These are phyloP conservation scores for Neurospora sp. DNA, from an alignment of 495 filamentous ascomycete species.

Conservation along the genomic window DNA sequence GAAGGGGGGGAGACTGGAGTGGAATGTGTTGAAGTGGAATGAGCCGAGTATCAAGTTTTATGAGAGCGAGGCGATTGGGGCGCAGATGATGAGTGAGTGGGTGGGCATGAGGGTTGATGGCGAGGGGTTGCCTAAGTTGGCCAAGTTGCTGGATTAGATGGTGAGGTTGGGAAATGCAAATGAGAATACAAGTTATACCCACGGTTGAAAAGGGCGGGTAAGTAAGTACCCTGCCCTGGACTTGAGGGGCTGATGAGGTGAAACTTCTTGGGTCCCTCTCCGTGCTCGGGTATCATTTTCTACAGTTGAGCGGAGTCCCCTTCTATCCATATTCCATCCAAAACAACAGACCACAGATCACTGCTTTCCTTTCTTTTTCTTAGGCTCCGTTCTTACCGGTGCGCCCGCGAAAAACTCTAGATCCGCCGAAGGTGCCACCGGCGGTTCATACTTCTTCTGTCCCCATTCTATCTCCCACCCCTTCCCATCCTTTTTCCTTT, in stretches of 20 bases:
- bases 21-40: slow-evolving; percentile 90
- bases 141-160: slow-evolving; percentile 28
- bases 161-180: not conserved
- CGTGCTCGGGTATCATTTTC: not conserved
- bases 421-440: slow-evolving; percentile 7
- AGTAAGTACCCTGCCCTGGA: too few relatives aligned
- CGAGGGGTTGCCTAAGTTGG: slow-evolving; percentile 55
- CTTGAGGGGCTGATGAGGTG: too few relatives aligned
- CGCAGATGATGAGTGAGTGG: slow-evolving; percentile 78
- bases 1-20: slow-evolving; percentile 70
- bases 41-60: slow-evolving; percentile 85
- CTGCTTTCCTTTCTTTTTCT: not conserved
- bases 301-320: not conserved
- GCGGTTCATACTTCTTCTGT: not conserved
- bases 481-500: slow-evolving; percentile 10
- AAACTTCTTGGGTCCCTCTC: too few relatives aligned
- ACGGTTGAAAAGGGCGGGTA: not conserved
- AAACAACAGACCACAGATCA: not conserved
- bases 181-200: not conserved
- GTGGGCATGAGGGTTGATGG: slow-evolving; percentile 82
- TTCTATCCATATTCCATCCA: not conserved
- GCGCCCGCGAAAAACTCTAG: slow-evolving; percentile 21
- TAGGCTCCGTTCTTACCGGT: not conserved
- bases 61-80: slow-evolving; percentile 54
- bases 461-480: slow-evolving; percentile 30